Conservation (phyloP, 768 basidiomycete genomes). For the Suillus lakei region DNA sequence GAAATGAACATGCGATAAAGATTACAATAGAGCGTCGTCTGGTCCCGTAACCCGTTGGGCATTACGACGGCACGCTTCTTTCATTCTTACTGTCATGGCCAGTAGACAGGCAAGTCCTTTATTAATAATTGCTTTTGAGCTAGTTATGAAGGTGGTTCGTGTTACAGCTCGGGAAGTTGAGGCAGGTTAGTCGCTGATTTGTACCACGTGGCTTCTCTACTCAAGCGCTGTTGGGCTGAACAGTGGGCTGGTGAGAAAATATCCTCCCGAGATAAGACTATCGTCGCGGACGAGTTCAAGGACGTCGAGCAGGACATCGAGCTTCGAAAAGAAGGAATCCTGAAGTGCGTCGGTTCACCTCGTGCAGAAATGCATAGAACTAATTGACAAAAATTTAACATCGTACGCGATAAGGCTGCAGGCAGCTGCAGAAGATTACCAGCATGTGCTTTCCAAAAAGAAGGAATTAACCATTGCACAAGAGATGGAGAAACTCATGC, state of each 20-base stretch:
- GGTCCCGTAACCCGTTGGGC: neutral
- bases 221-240: slow-evolving; percentile 27
- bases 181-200: slow-evolving; percentile 57
- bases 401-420: slow-evolving; percentile 55
- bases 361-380: neutral
- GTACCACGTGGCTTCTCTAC: slow-evolving; percentile 7
- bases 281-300: slow-evolving; percentile 76
- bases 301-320: slow-evolving; percentile 88
- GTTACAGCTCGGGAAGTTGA: slow-evolving; percentile 72
- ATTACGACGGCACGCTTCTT: slow-evolving; percentile 5
- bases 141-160: slow-evolving; percentile 5
- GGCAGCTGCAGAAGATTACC: slow-evolving; percentile 72
- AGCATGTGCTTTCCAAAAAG: slow-evolving; percentile 75
- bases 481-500: slow-evolving; percentile 70
- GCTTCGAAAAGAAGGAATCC: slow-evolving; percentile 71
- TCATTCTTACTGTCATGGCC: slow-evolving; percentile 50
- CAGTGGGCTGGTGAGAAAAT: slow-evolving; percentile 94
- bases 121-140: neutral
- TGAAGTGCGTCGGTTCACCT: slow-evolving; percentile 54
- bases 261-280: slow-evolving; percentile 79
- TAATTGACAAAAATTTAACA: no score
- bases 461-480: slow-evolving; percentile 67
- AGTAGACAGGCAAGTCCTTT: slow-evolving; percentile 59
- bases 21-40: neutral
- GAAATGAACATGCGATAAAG: slow-evolving; percentile 18